These are phyloP conservation scores for Tylopilus vinaceipallidus DNA, from an alignment of 768 basidiomycete species.

Conservation along the genomic window DNA sequence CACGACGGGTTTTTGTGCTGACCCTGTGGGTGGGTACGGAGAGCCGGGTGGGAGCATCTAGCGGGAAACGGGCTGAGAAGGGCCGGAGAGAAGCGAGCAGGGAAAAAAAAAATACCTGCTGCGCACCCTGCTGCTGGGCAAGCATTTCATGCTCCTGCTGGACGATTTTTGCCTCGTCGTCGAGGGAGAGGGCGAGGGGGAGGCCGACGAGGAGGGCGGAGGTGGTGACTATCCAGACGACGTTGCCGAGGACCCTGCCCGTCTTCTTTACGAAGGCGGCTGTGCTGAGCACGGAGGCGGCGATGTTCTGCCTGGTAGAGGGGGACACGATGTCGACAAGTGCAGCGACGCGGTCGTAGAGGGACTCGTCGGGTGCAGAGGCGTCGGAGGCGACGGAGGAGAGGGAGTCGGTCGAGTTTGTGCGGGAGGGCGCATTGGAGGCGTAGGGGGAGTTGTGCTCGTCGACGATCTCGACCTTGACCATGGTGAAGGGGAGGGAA, in stretches of 20 bases:
- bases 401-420: slow-evolving; percentile 67
- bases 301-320: slow-evolving; percentile 75
- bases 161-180: slow-evolving; percentile 94
- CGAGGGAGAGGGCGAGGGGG: slow-evolving; percentile 88
- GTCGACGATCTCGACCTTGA: slow-evolving; percentile 89
- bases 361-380: slow-evolving; percentile 71
- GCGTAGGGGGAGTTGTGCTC: slow-evolving; percentile 77
- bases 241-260: slow-evolving; percentile 74
- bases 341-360: slow-evolving; percentile 85
- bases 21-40: slow-evolving; percentile 51
- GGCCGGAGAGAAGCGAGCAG: background rate
- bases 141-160: slow-evolving; percentile 93
- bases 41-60: slow-evolving; percentile 74
- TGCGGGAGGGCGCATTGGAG: slow-evolving; percentile 71
- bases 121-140: slow-evolving; percentile 89
- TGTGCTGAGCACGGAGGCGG: slow-evolving; percentile 57
- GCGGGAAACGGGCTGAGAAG: slow-evolving; percentile 11
- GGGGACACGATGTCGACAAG: slow-evolving; percentile 97
- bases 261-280: slow-evolving; percentile 63
- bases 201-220: slow-evolving; percentile 91
- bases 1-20: slow-evolving; percentile 55
- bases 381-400: slow-evolving; percentile 75
- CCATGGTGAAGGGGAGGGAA: slow-evolving; percentile 51
- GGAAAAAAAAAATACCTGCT: slow-evolving; percentile 57
- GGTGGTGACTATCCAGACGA: slow-evolving; percentile 95